phyloP scores from a whole-genome alignment of 2,329 filamentous ascomycete genomes.

The Thielaviopsis populi region DNA sequence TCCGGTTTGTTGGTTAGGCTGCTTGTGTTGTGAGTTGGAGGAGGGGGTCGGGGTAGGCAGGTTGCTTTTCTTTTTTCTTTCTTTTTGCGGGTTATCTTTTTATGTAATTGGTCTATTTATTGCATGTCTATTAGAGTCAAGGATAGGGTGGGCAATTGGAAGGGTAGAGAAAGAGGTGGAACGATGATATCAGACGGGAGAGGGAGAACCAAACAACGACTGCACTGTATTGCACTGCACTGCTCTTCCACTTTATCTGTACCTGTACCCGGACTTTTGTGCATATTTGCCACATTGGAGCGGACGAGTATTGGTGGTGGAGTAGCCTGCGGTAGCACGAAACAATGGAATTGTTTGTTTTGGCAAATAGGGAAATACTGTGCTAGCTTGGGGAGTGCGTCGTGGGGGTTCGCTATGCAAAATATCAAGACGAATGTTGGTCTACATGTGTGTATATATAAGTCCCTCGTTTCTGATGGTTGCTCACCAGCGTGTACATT shows the following conservation, averaged over 20 bases:
- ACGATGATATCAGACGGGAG: neutral
- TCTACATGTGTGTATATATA: neutral
- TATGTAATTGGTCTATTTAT: constrained; percentile 6
- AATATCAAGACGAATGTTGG: neutral
- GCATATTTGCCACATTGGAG: neutral
- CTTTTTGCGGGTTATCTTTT: constrained; percentile 16
- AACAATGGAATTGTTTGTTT: neutral
- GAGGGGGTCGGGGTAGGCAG: neutral
- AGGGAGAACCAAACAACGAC: neutral
- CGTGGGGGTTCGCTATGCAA: neutral
- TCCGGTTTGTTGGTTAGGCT: constrained; percentile 51
- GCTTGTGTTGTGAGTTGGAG: neutral
- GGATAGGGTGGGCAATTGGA: constrained; percentile 11
- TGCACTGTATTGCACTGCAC: neutral
- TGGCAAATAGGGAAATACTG: neutral
- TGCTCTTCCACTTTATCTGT: neutral
- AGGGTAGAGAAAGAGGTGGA: neutral
- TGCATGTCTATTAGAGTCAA: constrained; percentile 8
- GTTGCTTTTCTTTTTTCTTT: neutral
- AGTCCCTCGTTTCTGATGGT: constrained; percentile 20
- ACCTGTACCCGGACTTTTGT: neutral
- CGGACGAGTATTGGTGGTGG: neutral
- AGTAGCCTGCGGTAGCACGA: neutral
- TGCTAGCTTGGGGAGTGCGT: neutral
- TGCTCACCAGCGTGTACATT: constrained; percentile 29